Base-by-base conservation (phyloP, 805 yeast species). In the Starmerella ratchasimensis region DNA sequence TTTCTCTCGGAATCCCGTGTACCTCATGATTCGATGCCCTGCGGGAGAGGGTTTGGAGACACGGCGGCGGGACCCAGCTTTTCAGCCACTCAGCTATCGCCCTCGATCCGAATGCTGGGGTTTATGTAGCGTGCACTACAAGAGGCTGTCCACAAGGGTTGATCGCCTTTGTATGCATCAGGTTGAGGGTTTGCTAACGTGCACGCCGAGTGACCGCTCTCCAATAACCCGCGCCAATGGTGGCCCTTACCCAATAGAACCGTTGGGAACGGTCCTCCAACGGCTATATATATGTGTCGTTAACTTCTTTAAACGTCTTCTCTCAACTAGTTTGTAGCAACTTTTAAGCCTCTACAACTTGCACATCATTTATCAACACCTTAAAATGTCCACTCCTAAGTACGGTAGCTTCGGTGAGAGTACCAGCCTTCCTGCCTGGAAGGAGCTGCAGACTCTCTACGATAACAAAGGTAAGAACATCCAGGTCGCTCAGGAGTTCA, bases 401-500 rank as follows among this genome's bases (percentile, higher is more conserved):
- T 45, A 19, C 37, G 48, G 46, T 9, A 18, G 37, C 3, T 44
- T 45, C 28, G 45, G 48, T 25, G 41, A 45, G 21, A 29, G 39
- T 37, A 40, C 48, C 14, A 42, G 81, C 49, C 71, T 84, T 53
- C 74, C 88, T 45, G 77, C 95, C 35, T 90, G 94, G 93, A 68
- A 74, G 49, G 65, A 74, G 52, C 72, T 90, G 51, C 79, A 83
- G 66, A 47, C 61, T 40, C 62, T 82, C 45, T 81, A 75, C 66
- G 76, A 80, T 47, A 49, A 72, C 44, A 64, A 68, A 48, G 93
- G 93, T 46, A 74, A 79, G 58, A 50, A 65, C 41, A 69, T 83
- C 59, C 71, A 76, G 46, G 83, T 86, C 43, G 72, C 71, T 57
- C 78, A 77, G 31, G 90, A 80, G 52, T 90, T 90, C 60, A 62